Conservation (phyloP, 176 grass and related monocot species). For the Leersia perrieri region DNA sequence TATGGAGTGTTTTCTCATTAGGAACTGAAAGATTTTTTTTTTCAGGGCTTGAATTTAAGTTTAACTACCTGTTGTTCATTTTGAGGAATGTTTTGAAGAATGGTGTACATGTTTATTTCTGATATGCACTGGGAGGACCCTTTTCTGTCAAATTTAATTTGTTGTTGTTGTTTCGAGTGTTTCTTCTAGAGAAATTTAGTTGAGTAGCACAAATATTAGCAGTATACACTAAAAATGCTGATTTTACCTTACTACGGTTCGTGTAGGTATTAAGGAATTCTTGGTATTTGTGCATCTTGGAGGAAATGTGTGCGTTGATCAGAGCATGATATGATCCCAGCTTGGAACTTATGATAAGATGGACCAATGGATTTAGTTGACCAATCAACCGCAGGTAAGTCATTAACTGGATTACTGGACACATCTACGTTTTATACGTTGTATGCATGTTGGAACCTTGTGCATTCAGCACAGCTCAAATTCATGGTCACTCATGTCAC, state of each 20-base stretch:
- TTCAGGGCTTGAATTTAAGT: not conserved
- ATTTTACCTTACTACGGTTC: not conserved
- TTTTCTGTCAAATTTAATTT: conserved; percentile 54
- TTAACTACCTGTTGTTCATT: not conserved
- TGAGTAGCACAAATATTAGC: not conserved
- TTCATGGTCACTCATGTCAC: conserved; percentile 29
- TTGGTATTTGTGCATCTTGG: not conserved
- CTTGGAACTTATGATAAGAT: conserved; percentile 30
- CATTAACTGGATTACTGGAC: too few relatives aligned
- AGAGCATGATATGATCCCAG: conserved; percentile 2
- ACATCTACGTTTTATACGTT: too few relatives aligned
- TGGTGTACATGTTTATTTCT: conserved; percentile 51
- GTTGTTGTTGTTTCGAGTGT: conserved; percentile 41
- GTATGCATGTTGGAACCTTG: conserved; percentile 20
- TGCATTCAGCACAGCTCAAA: conserved; percentile 29
- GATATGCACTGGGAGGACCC: conserved; percentile 49
- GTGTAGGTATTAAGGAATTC: not conserved
- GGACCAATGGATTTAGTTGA: conserved; percentile 19
- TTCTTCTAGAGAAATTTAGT: conserved; percentile 24
- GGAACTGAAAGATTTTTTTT: not conserved
- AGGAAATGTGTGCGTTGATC: not conserved
- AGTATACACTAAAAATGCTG: not conserved
- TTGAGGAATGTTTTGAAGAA: not conserved
- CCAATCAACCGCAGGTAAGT: too few relatives aligned
- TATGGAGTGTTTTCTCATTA: conserved; percentile 11